Evolutionary conservation across 495 filamentous ascomycete species (phyloP).

Genomic region (Aspergillus incahuasiensis): DNA sequence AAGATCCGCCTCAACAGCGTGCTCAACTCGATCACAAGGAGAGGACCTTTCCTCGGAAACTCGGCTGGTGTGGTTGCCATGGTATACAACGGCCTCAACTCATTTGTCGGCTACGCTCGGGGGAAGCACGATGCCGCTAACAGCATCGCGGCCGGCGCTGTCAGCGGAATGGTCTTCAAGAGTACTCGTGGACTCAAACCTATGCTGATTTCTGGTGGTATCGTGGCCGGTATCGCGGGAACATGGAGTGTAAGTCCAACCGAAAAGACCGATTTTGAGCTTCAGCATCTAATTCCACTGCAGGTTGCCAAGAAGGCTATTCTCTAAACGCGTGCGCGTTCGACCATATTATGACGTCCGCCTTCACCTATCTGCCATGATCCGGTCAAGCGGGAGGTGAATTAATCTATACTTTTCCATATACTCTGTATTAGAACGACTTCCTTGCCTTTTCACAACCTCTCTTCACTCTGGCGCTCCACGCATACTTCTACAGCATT

Average conservation of each 20-base stretch:
- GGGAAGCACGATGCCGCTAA: slow-evolving; percentile 92
- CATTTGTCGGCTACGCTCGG: slow-evolving; percentile 74
- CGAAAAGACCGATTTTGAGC: not conserved
- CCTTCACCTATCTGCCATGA: slow-evolving; percentile 7
- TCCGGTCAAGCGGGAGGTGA: slow-evolving; percentile 30
- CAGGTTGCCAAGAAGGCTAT: slow-evolving; percentile 57
- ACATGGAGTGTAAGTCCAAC: slow-evolving; percentile 72
- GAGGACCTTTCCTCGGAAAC: slow-evolving; percentile 96
- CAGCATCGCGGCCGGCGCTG: slow-evolving; percentile 72
- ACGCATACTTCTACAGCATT: slow-evolving; percentile 45
- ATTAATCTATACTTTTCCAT: slow-evolving; percentile 27
- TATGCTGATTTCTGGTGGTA: slow-evolving; percentile 86
- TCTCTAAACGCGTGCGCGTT: slow-evolving; percentile 36
- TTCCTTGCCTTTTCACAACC: slow-evolving; percentile 28
- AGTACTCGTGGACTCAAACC: slow-evolving; percentile 83
- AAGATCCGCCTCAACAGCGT: slow-evolving; percentile 90
- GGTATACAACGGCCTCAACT: slow-evolving; percentile 92
- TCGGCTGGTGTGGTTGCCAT: slow-evolving; percentile 91
- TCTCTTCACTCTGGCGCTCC: slow-evolving; percentile 50
- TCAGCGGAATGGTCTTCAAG: slow-evolving; percentile 95
- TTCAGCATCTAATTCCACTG: slow-evolving; percentile 27
- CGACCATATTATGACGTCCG: slow-evolving; percentile 17
- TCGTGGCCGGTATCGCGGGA: slow-evolving; percentile 80
- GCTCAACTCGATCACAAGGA: slow-evolving; percentile 83
- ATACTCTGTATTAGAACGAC: slow-evolving; percentile 43